A percentile compares a stretch with the other conserved stretches of the same genome.
phyloP scores from a whole-genome alignment of 2,329 filamentous ascomycete species.

The Podosphaera xanthii region DNA sequence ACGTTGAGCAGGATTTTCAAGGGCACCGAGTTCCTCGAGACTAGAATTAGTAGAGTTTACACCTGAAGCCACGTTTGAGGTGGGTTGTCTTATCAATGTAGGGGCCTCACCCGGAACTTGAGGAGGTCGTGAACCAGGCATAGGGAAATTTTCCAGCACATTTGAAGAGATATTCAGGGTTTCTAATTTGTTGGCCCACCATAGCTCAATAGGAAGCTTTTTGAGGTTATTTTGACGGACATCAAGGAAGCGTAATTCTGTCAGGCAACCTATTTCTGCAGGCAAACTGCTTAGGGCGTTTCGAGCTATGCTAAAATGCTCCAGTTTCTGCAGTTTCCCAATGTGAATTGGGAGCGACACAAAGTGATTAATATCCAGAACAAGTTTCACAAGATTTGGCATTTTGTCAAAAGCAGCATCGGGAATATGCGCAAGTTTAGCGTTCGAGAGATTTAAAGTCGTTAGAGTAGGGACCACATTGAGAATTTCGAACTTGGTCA shows the following conservation, averaged over 20 bases:
- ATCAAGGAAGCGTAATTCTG: slow-evolving; percentile 66
- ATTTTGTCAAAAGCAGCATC: slow-evolving; percentile 77
- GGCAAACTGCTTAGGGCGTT: slow-evolving; percentile 74
- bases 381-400: slow-evolving; percentile 64
- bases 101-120: slow-evolving; percentile 31
- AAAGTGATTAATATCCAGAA: slow-evolving; percentile 89
- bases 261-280: slow-evolving; percentile 66
- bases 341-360: slow-evolving; percentile 72
- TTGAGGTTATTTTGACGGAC: slow-evolving; percentile 84
- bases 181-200: slow-evolving; percentile 79
- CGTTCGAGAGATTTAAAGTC: slow-evolving; percentile 70
- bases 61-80: slow-evolving; percentile 5
- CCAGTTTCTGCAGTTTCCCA: slow-evolving; percentile 58
- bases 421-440: slow-evolving; percentile 68
- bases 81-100: slow-evolving; percentile 3
- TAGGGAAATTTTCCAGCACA: slow-evolving; percentile 73
- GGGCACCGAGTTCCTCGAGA: slow-evolving; percentile 51
- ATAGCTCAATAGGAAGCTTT: slow-evolving; percentile 76
- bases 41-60: slow-evolving; percentile 38
- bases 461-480: slow-evolving; percentile 60
- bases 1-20: slow-evolving; percentile 39
- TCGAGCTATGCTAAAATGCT: slow-evolving; percentile 83
- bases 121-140: slow-evolving; percentile 49
- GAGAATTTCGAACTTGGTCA: slow-evolving; percentile 77
- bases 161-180: slow-evolving; percentile 92